A percentile compares a stretch with the other conserved stretches of the same genome.
Conservation (phyloP, 768 basidiomycete genomes). For the Mycena pura region DNA sequence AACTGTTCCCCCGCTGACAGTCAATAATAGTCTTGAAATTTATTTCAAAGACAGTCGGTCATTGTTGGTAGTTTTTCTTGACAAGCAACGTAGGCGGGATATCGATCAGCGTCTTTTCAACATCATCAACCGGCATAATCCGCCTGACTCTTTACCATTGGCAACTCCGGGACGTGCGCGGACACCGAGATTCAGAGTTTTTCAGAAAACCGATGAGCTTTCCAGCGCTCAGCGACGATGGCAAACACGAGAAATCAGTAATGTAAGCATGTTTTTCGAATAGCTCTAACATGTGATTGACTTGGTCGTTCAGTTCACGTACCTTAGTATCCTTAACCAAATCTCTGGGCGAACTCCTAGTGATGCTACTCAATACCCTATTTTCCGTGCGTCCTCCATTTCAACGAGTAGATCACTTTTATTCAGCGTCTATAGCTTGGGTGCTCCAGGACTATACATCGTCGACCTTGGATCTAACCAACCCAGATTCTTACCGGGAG, state of each 20-base stretch:
- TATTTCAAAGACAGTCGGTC: constrained; percentile 94
- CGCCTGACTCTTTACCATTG: constrained; percentile 44
- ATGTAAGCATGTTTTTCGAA: constrained; percentile 54
- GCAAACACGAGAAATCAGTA: constrained; percentile 92
- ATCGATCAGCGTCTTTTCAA: constrained; percentile 59
- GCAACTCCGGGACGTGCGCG: constrained; percentile 56
- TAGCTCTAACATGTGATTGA: not conserved
- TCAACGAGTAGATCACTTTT: not conserved
- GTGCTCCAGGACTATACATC: constrained; percentile 87
- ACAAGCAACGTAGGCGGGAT: constrained; percentile 67
- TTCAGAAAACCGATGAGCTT: constrained; percentile 66
- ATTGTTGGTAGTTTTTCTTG: constrained; percentile 81
- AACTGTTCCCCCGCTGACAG: not conserved
- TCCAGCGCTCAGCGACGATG: constrained; percentile 79
- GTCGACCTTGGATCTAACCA: constrained; percentile 64
- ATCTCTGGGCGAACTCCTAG: constrained; percentile 92
- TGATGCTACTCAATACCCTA: constrained; percentile 94
- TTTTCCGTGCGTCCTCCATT: constrained; percentile 68
- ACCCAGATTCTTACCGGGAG: constrained; percentile 75
- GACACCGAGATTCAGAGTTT: constrained; percentile 62
- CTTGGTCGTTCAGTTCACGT: constrained; percentile 73
- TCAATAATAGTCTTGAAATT: constrained; percentile 71
- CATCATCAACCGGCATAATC: constrained; percentile 49
- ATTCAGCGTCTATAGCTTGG: constrained; percentile 67
- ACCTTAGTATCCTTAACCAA: constrained; percentile 89